These are phyloP conservation scores for Solanum sitiens DNA, from an alignment of 257 asterid genomes.

Conservation along the genomic window DNA sequence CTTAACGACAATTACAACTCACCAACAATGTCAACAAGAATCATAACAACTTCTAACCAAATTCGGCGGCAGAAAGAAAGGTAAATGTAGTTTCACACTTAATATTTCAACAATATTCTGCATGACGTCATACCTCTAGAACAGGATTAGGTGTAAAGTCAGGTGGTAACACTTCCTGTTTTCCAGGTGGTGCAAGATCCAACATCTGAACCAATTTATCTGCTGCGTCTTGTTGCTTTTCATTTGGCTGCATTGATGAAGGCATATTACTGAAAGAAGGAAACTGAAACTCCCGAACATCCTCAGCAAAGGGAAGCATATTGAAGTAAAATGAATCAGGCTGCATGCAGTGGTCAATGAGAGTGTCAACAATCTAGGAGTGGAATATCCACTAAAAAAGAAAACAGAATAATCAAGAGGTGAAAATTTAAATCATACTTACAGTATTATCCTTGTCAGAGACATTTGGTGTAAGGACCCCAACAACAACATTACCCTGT, in stretches of 20 bases:
- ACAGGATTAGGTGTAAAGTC: constrained; percentile 83
- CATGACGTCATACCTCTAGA: constrained; percentile 44
- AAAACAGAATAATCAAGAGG: neutral
- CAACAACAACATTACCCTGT: constrained; percentile 76
- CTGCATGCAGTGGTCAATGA: constrained; percentile 21
- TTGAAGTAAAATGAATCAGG: constrained; percentile 95
- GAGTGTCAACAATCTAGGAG: neutral
- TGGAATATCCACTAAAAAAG: neutral
- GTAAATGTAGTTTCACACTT: neutral
- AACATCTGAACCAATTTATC: constrained; percentile 84
- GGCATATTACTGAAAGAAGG: constrained; percentile 89
- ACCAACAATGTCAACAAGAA: neutral
- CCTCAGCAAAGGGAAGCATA: constrained; percentile 96
- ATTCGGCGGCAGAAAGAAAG: neutral
- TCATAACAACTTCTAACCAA: neutral
- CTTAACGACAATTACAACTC: neutral
- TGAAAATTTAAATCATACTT: constrained; percentile 17
- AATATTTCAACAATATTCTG: neutral
- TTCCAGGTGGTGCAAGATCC: constrained; percentile 74
- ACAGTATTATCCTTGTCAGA: constrained; percentile 60
- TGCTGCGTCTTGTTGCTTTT: constrained; percentile 75
- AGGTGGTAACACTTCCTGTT: constrained; percentile 73
- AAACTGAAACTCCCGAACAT: constrained; percentile 90
- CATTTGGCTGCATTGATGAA: constrained; percentile 69
- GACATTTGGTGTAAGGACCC: constrained; percentile 77